Evolutionary conservation across 2,329 filamentous ascomycete genomes (phyloP).

Genomic region (Ciborinia camelliae): DNA sequence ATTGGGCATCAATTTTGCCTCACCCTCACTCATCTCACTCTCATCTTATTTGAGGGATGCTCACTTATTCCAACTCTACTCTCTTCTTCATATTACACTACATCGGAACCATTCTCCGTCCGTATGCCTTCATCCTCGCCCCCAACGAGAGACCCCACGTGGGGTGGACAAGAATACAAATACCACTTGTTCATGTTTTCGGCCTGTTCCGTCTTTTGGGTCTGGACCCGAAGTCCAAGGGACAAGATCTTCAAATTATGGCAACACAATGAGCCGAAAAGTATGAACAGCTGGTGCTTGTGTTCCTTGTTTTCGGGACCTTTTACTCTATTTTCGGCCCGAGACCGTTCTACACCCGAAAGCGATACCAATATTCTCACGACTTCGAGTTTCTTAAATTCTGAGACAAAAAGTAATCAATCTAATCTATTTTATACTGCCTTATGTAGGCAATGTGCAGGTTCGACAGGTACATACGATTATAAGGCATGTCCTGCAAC

Average conservation of each 20-base stretch:
- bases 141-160: constrained; percentile 6
- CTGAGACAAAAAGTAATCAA: constrained; percentile 3
- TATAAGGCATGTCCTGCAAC: not conserved
- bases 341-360: not conserved
- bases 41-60: not conserved
- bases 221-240: constrained; percentile 6
- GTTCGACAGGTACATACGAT: not conserved
- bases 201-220: not conserved
- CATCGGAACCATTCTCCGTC: not conserved
- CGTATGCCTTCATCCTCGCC: not conserved
- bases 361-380: not conserved
- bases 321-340: constrained; percentile 1
- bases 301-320: not conserved
- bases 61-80: not conserved
- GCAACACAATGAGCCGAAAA: not conserved
- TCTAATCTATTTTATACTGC: constrained; percentile 5
- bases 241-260: not conserved
- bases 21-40: not conserved
- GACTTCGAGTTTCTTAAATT: not conserved
- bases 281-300: not conserved
- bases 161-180: constrained; percentile 5
- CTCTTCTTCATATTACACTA: constrained; percentile 8
- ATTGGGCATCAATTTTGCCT: constrained; percentile 5
- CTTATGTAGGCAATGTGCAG: not conserved
- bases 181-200: constrained; percentile 1